Evolutionary conservation across 257 asterid species (phyloP).

Genomic region (Dorcoceras hygrometricum): DNA sequence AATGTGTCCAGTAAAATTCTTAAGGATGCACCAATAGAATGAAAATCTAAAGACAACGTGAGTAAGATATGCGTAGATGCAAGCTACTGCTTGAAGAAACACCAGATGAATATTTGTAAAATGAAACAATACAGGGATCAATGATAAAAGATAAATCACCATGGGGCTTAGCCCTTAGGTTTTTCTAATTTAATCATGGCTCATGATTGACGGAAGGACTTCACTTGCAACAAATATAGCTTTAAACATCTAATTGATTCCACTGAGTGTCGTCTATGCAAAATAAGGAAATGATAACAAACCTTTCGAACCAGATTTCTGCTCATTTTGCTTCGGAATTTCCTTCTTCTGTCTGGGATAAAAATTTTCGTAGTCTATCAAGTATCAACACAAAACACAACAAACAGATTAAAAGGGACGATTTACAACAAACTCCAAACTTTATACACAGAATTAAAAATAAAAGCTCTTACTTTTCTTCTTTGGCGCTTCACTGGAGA

Average conservation of each 20-base stretch:
- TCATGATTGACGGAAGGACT: not conserved
- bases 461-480: not conserved
- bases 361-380: slow-evolving; percentile 41
- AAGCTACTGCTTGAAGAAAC: not conserved
- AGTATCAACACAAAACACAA: not conserved
- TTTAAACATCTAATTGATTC: slow-evolving; percentile 1
- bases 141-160: not conserved
- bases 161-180: not conserved
- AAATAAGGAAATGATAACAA: slow-evolving; percentile 21
- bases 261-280: not conserved
- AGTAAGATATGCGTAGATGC: not conserved
- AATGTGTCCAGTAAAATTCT: not conserved
- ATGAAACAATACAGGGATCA: not conserved
- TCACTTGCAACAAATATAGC: not conserved
- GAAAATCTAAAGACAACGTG: not conserved
- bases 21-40: not conserved
- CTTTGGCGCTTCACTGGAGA: not conserved
- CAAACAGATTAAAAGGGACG: not conserved
- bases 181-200: not conserved
- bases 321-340: slow-evolving; percentile 47
- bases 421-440: not conserved
- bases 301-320: slow-evolving; percentile 67
- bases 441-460: not conserved
- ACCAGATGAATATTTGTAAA: not conserved
- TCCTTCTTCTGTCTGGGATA: slow-evolving; percentile 56